phyloP scores from a whole-genome alignment of 2,329 filamentous ascomycete species.

The Huntiella decipiens region DNA sequence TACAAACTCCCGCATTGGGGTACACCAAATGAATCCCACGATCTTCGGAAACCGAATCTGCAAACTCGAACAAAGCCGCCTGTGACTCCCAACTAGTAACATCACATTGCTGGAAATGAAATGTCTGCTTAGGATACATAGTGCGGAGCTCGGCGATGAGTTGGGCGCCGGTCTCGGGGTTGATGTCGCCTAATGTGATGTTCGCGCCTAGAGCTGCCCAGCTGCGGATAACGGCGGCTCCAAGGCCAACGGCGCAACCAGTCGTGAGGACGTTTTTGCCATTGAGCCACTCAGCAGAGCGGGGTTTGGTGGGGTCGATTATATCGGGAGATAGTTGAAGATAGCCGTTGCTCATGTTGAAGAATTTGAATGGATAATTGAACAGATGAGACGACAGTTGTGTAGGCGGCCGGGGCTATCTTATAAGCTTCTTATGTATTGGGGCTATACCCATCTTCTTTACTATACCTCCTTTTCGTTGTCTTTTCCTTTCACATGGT shows the following conservation, averaged over 20 bases:
- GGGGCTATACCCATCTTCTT: too few species aligned
- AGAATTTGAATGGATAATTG: too few species aligned
- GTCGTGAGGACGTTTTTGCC: constrained; percentile 44
- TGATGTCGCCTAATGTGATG: constrained; percentile 45
- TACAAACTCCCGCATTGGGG: constrained; percentile 44
- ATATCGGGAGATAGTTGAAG: neutral
- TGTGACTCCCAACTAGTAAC: constrained; percentile 47
- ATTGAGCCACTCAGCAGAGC: constrained; percentile 25
- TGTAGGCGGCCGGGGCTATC: too few species aligned
- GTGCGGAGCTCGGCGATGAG: constrained; percentile 34
- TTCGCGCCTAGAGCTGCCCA: constrained; percentile 39
- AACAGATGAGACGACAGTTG: too few species aligned
- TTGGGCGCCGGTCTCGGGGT: constrained; percentile 30
- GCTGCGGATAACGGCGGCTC: constrained; percentile 31
- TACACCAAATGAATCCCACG: constrained; percentile 43
- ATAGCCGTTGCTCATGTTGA: neutral
- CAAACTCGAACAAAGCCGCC: constrained; percentile 41
- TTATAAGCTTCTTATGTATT: too few species aligned
- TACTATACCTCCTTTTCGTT: too few species aligned
- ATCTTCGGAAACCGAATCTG: constrained; percentile 29
- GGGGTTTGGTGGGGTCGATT: constrained; percentile 27
- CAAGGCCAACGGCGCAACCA: constrained; percentile 43
- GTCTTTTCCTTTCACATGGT: too few species aligned
- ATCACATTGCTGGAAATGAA: constrained; percentile 42
- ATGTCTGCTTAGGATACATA: constrained; percentile 21